Percentiles rank a stretch among this genome's conserved stretches.
Conservation (phyloP, 2,329 filamentous ascomycete species). For the Sclerotinia subarctica region DNA sequence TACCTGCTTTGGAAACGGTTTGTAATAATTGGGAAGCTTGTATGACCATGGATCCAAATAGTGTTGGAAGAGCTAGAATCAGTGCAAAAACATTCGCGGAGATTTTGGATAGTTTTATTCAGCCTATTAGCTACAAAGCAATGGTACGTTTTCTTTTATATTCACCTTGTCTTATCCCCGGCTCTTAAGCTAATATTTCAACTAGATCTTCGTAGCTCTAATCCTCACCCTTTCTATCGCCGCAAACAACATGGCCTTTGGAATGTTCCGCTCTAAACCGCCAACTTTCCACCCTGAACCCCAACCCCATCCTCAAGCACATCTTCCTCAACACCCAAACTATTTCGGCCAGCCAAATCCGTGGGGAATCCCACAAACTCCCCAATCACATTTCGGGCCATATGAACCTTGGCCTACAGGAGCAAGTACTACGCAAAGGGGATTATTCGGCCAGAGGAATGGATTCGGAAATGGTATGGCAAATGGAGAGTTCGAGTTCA, state of each 20-base stretch:
- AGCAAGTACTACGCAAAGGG: background rate
- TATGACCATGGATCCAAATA: conserved; percentile 78
- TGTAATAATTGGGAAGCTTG: conserved; percentile 84
- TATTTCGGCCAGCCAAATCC: conserved; percentile 19
- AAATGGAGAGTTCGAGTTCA: background rate
- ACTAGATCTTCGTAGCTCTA: conserved; percentile 51
- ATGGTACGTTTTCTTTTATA: conserved; percentile 50
- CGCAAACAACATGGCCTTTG: conserved; percentile 51
- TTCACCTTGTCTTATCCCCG: background rate
- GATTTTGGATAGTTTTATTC: conserved; percentile 91
- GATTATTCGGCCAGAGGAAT: background rate
- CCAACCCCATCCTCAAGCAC: conserved; percentile 33
- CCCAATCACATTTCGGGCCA: conserved; percentile 20
- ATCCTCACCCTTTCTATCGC: conserved; percentile 49
- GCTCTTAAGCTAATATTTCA: background rate
- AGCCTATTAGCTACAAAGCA: conserved; percentile 82
- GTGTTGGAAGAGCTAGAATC: conserved; percentile 74
- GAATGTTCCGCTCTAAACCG: conserved; percentile 35
- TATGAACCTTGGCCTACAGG: conserved; percentile 26
- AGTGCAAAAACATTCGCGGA: conserved; percentile 85
- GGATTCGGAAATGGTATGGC: background rate
- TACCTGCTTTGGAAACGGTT: conserved; percentile 68
- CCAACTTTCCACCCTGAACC: conserved; percentile 25
- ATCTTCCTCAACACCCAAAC: conserved; percentile 25
- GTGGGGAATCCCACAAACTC: conserved; percentile 28